These are phyloP conservation scores for Metschnikowia lunata DNA, from an alignment of 805 yeast species.

Conservation along the genomic window DNA sequence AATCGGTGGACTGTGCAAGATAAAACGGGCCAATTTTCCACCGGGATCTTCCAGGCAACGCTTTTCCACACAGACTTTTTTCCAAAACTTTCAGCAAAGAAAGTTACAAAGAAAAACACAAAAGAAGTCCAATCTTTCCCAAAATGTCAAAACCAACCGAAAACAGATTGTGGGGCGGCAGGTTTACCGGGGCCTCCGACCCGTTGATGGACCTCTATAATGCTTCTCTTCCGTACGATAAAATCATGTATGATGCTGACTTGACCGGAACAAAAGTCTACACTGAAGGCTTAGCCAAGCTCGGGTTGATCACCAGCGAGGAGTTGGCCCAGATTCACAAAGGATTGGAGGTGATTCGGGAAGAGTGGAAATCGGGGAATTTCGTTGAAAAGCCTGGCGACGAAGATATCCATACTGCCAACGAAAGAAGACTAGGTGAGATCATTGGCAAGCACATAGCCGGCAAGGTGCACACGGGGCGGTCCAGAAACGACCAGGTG, in stretches of 20 bases:
- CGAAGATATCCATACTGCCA: conserved; percentile 98
- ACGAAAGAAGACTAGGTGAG: conserved; percentile 96
- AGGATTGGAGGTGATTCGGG: conserved; percentile 67
- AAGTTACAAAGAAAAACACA: background rate
- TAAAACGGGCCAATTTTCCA: background rate
- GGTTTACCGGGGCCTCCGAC: conserved; percentile 95
- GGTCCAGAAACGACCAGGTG: conserved; percentile 97
- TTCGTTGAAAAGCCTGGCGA: conserved; percentile 83
- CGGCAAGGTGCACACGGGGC: conserved; percentile 98
- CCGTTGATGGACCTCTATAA: conserved; percentile 97
- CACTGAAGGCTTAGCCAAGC: conserved; percentile 77
- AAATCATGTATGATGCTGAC: conserved; percentile 92
- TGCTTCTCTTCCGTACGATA: conserved; percentile 94
- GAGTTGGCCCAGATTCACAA: conserved; percentile 79
- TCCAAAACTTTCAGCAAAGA: background rate
- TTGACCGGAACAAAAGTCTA: conserved; percentile 91
- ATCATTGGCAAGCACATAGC: conserved; percentile 89
- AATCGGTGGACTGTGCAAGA: conserved; percentile 13
- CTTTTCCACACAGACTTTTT: too few species aligned
- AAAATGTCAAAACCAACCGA: conserved; percentile 47
- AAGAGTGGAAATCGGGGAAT: conserved; percentile 72
- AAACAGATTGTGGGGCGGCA: conserved; percentile 93
- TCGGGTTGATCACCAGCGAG: conserved; percentile 65
- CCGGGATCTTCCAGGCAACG: background rate
- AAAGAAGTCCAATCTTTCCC: background rate